phyloP scores from a whole-genome alignment of 805 yeast species.

The Kodamaea restingae region DNA sequence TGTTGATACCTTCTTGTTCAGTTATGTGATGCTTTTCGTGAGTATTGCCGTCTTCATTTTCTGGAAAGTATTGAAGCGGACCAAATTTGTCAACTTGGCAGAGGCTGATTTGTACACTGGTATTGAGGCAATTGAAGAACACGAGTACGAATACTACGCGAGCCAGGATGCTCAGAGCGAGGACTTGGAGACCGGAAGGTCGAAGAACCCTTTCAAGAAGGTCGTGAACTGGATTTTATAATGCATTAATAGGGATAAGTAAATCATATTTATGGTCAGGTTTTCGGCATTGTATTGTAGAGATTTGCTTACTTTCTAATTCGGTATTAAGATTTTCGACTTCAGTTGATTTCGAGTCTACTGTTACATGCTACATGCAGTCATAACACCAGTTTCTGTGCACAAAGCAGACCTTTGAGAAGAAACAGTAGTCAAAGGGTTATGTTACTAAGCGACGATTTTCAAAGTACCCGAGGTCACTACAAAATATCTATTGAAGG shows the following conservation, averaged over 20 bases:
- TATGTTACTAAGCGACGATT: too few species aligned
- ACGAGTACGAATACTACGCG: constrained; percentile 42
- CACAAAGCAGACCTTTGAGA: too few species aligned
- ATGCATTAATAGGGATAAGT: not conserved
- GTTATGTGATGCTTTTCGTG: constrained; percentile 66
- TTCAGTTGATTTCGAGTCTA: too few species aligned
- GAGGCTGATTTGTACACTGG: constrained; percentile 47
- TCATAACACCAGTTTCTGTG: too few species aligned
- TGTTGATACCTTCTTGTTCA: constrained; percentile 57
- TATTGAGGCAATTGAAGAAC: constrained; percentile 46
- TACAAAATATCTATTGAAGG: too few species aligned
- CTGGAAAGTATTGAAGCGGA: constrained; percentile 37
- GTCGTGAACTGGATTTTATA: constrained; percentile 21
- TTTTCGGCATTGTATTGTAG: too few species aligned
- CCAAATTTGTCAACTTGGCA: constrained; percentile 37
- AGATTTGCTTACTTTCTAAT: too few species aligned
- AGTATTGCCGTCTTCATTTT: constrained; percentile 25
- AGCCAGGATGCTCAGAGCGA: constrained; percentile 24
- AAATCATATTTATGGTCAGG: not conserved
- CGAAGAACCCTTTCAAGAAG: constrained; percentile 9
- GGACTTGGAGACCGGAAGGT: constrained; percentile 8
- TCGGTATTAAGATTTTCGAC: too few species aligned
- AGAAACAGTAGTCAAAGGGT: too few species aligned
- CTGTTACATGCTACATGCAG: too few species aligned
- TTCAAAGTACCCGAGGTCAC: too few species aligned